Evolutionary conservation across 768 basidiomycete species (phyloP), one percentile per base, ranked within the genome.

Genomic region (Naematelia aurantialba): DNA sequence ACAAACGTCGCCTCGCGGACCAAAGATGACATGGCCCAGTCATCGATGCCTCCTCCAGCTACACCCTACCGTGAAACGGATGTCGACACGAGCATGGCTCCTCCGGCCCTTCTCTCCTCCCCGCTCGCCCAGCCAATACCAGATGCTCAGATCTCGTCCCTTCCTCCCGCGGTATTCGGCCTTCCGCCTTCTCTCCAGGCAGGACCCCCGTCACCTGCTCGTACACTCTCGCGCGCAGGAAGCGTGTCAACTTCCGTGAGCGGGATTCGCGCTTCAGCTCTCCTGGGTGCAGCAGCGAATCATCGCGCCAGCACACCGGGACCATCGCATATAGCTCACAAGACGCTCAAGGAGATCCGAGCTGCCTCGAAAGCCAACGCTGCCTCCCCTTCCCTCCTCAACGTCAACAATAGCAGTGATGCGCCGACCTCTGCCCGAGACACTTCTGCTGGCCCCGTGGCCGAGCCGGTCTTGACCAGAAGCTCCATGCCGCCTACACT

Each of bases 401-500:
- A 24, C 27, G 14, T 8, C 29, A 30, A 14, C 11, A 24, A 22
- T 12, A 24, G 47, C 12, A 11, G 13, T 22, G 13, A 11, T 12
- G 22, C 12, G 12, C 10, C 24, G 5, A 26, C 24, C 21, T 25
- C 29, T 30, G 29, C n/a, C 50, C 25, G 10, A 10, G 14, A 30
- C 5, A 10, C 5, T 8, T 25, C 54, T 42, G 54, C 34, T 39
- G 34, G 8, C 17, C n/a, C 5, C 10, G 21, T 19, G 10, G 24
- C n/a, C 21, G 19, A 5, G 12, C n/a, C 5, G 5, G 5, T 8
- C 21, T 25, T 19, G 24, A 10, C 46, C 8, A 25, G 8, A 47
- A 47, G 8, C 21, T 19, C 22, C 10, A 21, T 53, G 24, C 52
- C 52, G 22, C 34, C 58, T 25, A 24, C 45, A 11, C 21, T 59